These are phyloP conservation scores for Cyberlindnera nakhonratchasimensis DNA, from an alignment of 805 yeast species.

Conservation along the genomic window DNA sequence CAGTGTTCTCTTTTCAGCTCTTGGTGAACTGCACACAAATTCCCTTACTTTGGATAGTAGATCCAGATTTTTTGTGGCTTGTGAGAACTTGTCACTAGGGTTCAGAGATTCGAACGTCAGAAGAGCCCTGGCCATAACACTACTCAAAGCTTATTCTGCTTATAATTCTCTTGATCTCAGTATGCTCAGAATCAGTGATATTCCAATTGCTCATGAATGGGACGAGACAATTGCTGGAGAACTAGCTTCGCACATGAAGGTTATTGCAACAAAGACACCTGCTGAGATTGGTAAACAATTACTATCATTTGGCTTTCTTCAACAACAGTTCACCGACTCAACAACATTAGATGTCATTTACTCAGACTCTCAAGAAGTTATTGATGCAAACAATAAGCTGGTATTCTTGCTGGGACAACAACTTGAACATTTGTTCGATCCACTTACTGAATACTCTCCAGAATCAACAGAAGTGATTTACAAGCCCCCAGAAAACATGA, in stretches of 20 bases:
- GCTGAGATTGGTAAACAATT: conserved; percentile 53
- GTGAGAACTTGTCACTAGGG: conserved; percentile 56
- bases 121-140: conserved; percentile 71
- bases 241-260: conserved; percentile 61
- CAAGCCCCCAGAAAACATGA: conserved; percentile 46
- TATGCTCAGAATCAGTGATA: conserved; percentile 12
- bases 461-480: conserved; percentile 76
- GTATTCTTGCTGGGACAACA: conserved; percentile 82
- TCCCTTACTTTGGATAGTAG: conserved; percentile 52
- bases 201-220: conserved; percentile 35
- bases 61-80: conserved; percentile 77
- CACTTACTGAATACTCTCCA: conserved; percentile 87
- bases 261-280: conserved; percentile 53
- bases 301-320: conserved; percentile 55
- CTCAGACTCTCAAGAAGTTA: conserved; percentile 44
- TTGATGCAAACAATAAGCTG: conserved; percentile 68
- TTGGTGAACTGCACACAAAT: conserved; percentile 61
- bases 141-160: conserved; percentile 62
- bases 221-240: conserved; percentile 88
- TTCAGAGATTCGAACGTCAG: conserved; percentile 58
- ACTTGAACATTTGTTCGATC: conserved; percentile 84
- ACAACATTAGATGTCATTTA: conserved; percentile 73
- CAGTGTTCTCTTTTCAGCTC: conserved; percentile 54
- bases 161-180: conserved; percentile 34
- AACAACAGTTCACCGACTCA: conserved; percentile 46